These are phyloP conservation scores for Westerdykella sp. DNA, from an alignment of 2,329 filamentous ascomycete genomes.

Conservation along the genomic window DNA sequence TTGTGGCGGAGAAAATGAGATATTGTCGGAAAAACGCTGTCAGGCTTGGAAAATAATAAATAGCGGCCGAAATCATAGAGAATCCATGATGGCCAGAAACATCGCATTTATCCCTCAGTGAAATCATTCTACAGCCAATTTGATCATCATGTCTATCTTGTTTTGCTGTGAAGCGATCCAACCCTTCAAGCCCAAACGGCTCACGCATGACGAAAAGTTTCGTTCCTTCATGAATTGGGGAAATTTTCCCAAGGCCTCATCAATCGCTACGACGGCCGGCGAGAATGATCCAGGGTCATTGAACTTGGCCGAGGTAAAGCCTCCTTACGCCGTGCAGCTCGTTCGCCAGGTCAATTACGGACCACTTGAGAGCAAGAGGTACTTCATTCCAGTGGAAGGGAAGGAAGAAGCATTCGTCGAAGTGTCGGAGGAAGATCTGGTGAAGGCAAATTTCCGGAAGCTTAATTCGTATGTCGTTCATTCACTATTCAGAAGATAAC, in stretches of 20 bases:
- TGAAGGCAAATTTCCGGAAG: constrained; percentile 42
- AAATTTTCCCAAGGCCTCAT: constrained; percentile 12
- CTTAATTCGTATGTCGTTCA: constrained; percentile 37
- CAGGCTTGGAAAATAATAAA: too few species aligned
- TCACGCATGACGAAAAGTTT: constrained; percentile 13
- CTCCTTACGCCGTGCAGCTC: constrained; percentile 35
- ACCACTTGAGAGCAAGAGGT: constrained; percentile 40
- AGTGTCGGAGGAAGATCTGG: constrained; percentile 34
- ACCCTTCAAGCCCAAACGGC: constrained; percentile 8
- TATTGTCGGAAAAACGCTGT: too few species aligned
- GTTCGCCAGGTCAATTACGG: constrained; percentile 45
- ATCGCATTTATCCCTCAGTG: too few species aligned
- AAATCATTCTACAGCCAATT: constrained; percentile 42
- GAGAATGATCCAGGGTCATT: background rate
- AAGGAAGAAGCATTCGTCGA: constrained; percentile 25
- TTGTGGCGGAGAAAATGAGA: too few species aligned
- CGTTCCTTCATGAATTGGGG: constrained; percentile 28
- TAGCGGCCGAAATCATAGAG: too few species aligned
- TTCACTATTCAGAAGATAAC: too few species aligned
- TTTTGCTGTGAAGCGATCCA: background rate
- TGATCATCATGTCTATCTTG: constrained; percentile 42
- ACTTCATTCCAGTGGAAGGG: constrained; percentile 30
- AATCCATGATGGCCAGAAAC: too few species aligned
- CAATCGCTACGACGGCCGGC: background rate
- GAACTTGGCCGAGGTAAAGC: too few species aligned